phyloP scores from a whole-genome alignment of 2,329 filamentous ascomycete genomes.

The Talaromyces sp. region DNA sequence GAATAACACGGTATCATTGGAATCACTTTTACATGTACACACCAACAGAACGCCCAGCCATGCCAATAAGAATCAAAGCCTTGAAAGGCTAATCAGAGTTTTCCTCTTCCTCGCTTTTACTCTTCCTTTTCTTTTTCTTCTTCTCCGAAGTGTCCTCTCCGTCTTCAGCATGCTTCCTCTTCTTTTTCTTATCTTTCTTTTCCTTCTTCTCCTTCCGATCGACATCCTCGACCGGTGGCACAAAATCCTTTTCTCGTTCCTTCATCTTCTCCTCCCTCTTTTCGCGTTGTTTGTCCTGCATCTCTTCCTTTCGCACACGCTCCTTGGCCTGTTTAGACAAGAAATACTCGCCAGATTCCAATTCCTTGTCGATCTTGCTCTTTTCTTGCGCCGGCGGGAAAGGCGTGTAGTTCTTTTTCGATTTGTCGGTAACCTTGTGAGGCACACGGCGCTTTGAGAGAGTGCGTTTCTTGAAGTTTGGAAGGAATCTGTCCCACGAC shows the following conservation, averaged over 20 bases:
- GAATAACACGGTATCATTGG: background rate
- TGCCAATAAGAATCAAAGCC: background rate
- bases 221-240: slow-evolving; percentile 74
- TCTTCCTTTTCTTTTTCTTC: slow-evolving; percentile 40
- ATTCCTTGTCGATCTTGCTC: slow-evolving; percentile 97
- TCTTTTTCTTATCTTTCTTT: slow-evolving; percentile 23
- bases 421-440: slow-evolving; percentile 83
- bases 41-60: background rate
- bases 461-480: slow-evolving; percentile 93
- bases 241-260: slow-evolving; percentile 78
- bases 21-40: background rate
- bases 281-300: slow-evolving; percentile 75
- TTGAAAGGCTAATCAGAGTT: background rate
- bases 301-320: slow-evolving; percentile 68
- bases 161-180: slow-evolving; percentile 22
- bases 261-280: slow-evolving; percentile 85
- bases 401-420: slow-evolving; percentile 89
- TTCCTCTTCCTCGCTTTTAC: background rate
- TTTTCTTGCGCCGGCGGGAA: slow-evolving; percentile 96
- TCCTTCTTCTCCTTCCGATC: slow-evolving; percentile 47
- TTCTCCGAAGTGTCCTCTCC: slow-evolving; percentile 33
- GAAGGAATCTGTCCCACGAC: slow-evolving; percentile 92
- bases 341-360: slow-evolving; percentile 97
- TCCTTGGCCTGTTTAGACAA: slow-evolving; percentile 89
- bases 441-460: slow-evolving; percentile 78